Percentiles rank a stretch among this genome's conserved stretches.
phyloP scores from a whole-genome alignment of 1,284 basidiomycete species.

The Sphagnurus paluster region DNA sequence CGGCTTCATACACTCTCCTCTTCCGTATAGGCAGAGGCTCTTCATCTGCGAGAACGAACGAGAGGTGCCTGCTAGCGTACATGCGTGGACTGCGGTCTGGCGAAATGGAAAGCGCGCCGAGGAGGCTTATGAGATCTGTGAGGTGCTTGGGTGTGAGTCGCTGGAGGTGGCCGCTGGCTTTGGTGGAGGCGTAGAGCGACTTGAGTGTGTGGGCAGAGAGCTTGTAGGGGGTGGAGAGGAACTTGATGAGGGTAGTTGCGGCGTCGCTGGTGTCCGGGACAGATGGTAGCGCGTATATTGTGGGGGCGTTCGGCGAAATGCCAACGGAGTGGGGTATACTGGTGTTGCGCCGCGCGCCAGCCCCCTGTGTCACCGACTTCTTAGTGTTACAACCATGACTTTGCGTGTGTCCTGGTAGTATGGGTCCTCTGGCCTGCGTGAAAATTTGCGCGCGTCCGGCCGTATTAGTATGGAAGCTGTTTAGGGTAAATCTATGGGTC shows the following conservation, averaged over 20 bases:
- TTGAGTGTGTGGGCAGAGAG: constrained; percentile 25
- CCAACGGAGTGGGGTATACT: not conserved
- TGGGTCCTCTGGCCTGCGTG: not conserved
- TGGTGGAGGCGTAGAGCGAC: constrained; percentile 26
- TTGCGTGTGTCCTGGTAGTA: not conserved
- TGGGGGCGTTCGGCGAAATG: no score
- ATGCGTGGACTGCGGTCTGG: constrained; percentile 22
- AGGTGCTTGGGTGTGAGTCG: constrained; percentile 27
- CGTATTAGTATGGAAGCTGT: constrained; percentile 6
- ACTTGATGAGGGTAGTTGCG: constrained; percentile 14
- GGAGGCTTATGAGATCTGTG: constrained; percentile 31
- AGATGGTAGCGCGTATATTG: no score
- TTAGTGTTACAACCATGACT: not conserved
- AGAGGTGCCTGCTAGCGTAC: constrained; percentile 25
- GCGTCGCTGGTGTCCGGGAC: not conserved
- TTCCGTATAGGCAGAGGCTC: constrained; percentile 7
- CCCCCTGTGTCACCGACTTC: not conserved
- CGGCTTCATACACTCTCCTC: no score
- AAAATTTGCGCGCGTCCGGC: not conserved
- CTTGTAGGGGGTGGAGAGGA: constrained; percentile 20
- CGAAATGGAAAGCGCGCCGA: constrained; percentile 32
- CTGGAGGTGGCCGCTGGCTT: constrained; percentile 21
- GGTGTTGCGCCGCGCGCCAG: not conserved
- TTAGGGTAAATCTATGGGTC: not conserved
- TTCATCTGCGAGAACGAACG: constrained; percentile 10